These are phyloP conservation scores for Neurospora africana DNA, from an alignment of 495 filamentous ascomycete species.

Conservation along the genomic window DNA sequence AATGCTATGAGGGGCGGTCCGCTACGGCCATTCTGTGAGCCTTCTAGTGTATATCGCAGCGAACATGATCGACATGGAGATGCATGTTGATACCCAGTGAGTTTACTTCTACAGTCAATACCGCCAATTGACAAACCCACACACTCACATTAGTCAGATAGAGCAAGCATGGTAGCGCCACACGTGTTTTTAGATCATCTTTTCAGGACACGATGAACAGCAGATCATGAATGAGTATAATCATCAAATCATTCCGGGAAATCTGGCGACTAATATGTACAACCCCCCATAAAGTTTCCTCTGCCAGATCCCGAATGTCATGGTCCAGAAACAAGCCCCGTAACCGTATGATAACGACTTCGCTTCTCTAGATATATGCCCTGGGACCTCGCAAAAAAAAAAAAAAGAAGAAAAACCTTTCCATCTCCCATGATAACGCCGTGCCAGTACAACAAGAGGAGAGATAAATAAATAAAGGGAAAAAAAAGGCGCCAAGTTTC, in stretches of 20 bases:
- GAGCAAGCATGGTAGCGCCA: not conserved
- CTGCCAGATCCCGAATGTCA: not conserved
- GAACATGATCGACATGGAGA: not conserved
- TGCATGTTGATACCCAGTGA: not conserved
- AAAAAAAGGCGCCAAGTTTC: not conserved
- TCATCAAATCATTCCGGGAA: not conserved
- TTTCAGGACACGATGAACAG: not conserved
- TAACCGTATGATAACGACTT: not conserved
- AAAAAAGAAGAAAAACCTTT: not conserved
- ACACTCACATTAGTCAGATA: not conserved
- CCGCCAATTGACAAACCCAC: not conserved
- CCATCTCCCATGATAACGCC: not conserved
- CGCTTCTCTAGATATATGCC: not conserved
- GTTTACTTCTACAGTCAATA: not conserved
- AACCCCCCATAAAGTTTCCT: not conserved
- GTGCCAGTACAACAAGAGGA: not conserved
- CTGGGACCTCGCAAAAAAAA: not conserved
- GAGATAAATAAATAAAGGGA: not conserved
- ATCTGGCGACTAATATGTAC: not conserved
- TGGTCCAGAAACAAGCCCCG: not conserved
- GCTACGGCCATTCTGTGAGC: not conserved
- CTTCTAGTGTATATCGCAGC: not conserved
- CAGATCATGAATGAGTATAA: not conserved
- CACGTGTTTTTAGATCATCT: not conserved
- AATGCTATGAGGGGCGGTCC: not conserved